These are phyloP conservation scores for Saccharomyces jurei DNA, from an alignment of 805 yeast species.

Conservation along the genomic window DNA sequence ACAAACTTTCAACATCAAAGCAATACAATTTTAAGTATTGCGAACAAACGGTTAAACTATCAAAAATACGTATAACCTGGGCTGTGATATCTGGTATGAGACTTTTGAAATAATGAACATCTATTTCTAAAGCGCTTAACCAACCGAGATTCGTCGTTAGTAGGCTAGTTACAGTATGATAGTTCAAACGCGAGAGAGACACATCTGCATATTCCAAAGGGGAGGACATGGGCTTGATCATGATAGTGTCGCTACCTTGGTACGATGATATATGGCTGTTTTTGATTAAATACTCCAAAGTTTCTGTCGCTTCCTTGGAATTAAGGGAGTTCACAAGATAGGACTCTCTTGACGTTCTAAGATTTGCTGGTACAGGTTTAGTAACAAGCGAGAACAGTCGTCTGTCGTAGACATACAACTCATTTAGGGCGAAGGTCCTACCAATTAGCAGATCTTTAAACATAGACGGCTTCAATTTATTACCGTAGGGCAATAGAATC, in stretches of 20 bases:
- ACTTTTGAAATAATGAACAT: slow-evolving; percentile 31
- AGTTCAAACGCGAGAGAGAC: not conserved
- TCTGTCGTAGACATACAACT: slow-evolving; percentile 57
- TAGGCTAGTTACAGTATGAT: slow-evolving; percentile 27
- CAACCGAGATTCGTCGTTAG: slow-evolving; percentile 44
- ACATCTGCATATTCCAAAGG: slow-evolving; percentile 28
- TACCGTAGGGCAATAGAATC: slow-evolving; percentile 58
- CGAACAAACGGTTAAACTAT: slow-evolving; percentile 39
- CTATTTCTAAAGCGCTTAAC: slow-evolving; percentile 41
- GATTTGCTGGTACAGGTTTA: slow-evolving; percentile 8
- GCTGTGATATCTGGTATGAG: slow-evolving; percentile 21
- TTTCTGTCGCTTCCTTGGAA: not conserved
- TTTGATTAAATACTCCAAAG: not conserved
- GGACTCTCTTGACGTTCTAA: not conserved
- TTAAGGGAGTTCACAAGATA: not conserved
- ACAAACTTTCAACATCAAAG: slow-evolving; percentile 41
- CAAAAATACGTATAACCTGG: slow-evolving; percentile 37
- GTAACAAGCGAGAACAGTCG: slow-evolving; percentile 39
- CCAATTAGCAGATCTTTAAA: slow-evolving; percentile 26
- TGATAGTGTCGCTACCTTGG: not conserved
- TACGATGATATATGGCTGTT: not conserved
- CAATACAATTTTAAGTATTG: slow-evolving; percentile 44
- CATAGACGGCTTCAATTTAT: slow-evolving; percentile 40
- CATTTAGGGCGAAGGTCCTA: slow-evolving; percentile 34
- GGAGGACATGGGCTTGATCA: slow-evolving; percentile 7